phyloP scores from a whole-genome alignment of 805 yeast genomes.

The Myxozyma nipponensis region DNA sequence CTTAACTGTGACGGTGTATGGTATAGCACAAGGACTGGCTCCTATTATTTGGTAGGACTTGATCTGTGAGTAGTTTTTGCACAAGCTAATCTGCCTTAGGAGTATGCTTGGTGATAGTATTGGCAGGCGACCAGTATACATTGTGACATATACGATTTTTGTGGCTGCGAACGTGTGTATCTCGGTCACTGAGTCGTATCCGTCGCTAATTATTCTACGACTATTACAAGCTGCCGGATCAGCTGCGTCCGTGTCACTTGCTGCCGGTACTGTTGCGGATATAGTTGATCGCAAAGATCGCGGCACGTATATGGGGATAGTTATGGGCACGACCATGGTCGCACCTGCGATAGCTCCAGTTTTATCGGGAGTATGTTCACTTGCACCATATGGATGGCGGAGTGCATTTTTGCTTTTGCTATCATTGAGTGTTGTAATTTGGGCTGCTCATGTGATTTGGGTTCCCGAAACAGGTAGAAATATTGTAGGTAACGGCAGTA shows the following conservation, averaged over 20 bases:
- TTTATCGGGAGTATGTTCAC: slow-evolving; percentile 51
- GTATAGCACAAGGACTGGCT: slow-evolving; percentile 68
- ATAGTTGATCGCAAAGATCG: slow-evolving; percentile 60
- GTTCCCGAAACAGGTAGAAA: slow-evolving; percentile 75
- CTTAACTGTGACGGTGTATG: slow-evolving; percentile 71
- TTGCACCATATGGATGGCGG: slow-evolving; percentile 58
- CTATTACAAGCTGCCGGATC: slow-evolving; percentile 75
- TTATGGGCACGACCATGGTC: slow-evolving; percentile 58
- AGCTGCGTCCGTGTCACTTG: slow-evolving; percentile 69
- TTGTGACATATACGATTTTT: slow-evolving; percentile 53
- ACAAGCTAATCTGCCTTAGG: background rate
- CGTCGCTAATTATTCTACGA: slow-evolving; percentile 59
- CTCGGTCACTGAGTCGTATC: slow-evolving; percentile 51
- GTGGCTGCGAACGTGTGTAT: slow-evolving; percentile 62
- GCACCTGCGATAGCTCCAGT: slow-evolving; percentile 81
- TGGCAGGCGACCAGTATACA: slow-evolving; percentile 69
- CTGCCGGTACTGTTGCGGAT: slow-evolving; percentile 72
- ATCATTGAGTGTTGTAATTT: slow-evolving; percentile 52
- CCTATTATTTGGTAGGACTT: slow-evolving; percentile 55
- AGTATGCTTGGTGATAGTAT: slow-evolving; percentile 63
- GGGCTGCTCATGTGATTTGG: slow-evolving; percentile 37
- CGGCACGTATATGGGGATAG: slow-evolving; percentile 66
- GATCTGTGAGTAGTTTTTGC: too few relatives aligned
- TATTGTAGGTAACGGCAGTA: slow-evolving; percentile 71
- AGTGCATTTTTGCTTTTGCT: slow-evolving; percentile 74